Conservation (phyloP, 2,329 filamentous ascomycete species). For the Neopestalotiopsis rosae region DNA sequence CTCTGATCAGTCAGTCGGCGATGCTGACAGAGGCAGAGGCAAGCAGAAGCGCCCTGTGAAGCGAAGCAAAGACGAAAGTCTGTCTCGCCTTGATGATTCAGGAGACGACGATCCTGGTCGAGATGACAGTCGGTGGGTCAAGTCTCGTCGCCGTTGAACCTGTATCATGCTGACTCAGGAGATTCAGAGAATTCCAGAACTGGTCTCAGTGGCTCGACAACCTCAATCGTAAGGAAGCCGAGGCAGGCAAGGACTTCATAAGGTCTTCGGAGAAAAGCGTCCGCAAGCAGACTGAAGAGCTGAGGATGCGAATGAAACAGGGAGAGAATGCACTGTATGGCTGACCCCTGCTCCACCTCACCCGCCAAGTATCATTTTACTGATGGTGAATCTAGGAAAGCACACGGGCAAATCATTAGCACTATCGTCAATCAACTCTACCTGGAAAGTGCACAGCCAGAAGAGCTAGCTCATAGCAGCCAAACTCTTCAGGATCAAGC, state of each 20-base stretch:
- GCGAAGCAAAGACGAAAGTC: constrained; percentile 5
- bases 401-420: constrained; percentile 20
- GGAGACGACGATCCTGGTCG: constrained; percentile 34
- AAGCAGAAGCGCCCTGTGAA: constrained; percentile 19
- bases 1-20: constrained; percentile 23
- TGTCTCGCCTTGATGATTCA: constrained; percentile 33
- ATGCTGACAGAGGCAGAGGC: constrained; percentile 14
- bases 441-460: constrained; percentile 9
- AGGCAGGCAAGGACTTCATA: constrained; percentile 35
- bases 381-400: constrained; percentile 24
- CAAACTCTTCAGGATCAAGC: constrained; percentile 32
- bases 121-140: constrained; percentile 27
- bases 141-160: neutral
- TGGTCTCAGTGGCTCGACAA: constrained; percentile 34
- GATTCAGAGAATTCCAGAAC: constrained; percentile 30
- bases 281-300: constrained; percentile 25
- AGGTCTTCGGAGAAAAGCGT: constrained; percentile 32
- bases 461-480: constrained; percentile 6
- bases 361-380: neutral
- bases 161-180: neutral
- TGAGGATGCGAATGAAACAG: constrained; percentile 27
- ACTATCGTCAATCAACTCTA: constrained; percentile 25
- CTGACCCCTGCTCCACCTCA: constrained; percentile 12
- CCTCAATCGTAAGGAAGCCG: constrained; percentile 32
- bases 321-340: constrained; percentile 37